These are phyloP conservation scores for Aspergillus mulundensis DNA, from an alignment of 495 filamentous ascomycete species.

Conservation along the genomic window DNA sequence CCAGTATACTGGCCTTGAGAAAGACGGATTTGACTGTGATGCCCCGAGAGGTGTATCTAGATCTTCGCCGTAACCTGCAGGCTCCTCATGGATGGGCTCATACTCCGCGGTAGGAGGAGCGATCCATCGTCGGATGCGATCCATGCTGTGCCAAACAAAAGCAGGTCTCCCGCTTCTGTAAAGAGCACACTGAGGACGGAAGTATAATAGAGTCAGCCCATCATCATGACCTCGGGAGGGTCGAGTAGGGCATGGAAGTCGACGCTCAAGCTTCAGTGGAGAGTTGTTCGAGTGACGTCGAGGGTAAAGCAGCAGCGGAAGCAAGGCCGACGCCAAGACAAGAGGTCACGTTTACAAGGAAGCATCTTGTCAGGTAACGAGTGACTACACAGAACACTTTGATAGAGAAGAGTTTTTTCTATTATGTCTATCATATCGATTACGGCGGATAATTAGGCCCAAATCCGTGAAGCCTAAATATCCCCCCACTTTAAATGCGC, in stretches of 20 bases:
- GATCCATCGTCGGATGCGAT: conserved; percentile 47
- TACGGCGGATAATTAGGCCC: neutral
- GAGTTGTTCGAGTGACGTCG: neutral
- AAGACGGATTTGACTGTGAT: conserved; percentile 31
- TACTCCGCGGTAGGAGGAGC: conserved; percentile 47
- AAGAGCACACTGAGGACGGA: neutral
- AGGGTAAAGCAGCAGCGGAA: neutral
- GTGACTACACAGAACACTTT: neutral
- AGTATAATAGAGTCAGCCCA: conserved; percentile 9
- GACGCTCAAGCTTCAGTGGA: neutral
- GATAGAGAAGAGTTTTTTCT: conserved; percentile 11
- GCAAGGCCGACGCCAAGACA: neutral
- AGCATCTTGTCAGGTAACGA: neutral
- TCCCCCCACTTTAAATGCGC: conserved; percentile 3
- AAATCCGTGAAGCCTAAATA: neutral
- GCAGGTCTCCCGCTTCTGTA: neutral
- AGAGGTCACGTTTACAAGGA: conserved; percentile 8
- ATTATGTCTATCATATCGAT: conserved; percentile 15
- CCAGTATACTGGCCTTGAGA: conserved; percentile 76
- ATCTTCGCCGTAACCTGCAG: conserved; percentile 31
- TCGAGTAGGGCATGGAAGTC: neutral
- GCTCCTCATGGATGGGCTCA: conserved; percentile 53
- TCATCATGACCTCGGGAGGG: conserved; percentile 1
- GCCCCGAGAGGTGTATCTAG: conserved; percentile 3
- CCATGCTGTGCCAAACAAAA: conserved; percentile 26